Evolutionary conservation across 495 filamentous ascomycete species (phyloP).

Genomic region (Rhypophila decipiens): DNA sequence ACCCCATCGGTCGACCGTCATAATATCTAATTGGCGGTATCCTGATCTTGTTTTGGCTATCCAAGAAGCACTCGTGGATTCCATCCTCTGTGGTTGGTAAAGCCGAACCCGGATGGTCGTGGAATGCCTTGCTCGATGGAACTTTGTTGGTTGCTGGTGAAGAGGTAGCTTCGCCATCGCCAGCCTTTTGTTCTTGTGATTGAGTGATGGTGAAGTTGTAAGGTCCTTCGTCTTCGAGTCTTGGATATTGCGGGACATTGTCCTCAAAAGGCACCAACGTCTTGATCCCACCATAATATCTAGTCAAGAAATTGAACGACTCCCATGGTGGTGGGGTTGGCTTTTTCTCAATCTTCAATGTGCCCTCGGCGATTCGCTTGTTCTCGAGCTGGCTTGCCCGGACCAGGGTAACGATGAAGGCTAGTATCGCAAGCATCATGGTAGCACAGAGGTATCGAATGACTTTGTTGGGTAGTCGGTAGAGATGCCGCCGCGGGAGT

Average conservation of each 20-base stretch:
- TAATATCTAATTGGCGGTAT: slow-evolving; percentile 66
- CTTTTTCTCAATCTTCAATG: slow-evolving; percentile 36
- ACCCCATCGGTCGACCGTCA: slow-evolving; percentile 66
- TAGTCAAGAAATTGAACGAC: slow-evolving; percentile 67
- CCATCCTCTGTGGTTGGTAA: slow-evolving; percentile 44
- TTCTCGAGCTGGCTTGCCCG: slow-evolving; percentile 63
- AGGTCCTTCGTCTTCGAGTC: slow-evolving; percentile 38
- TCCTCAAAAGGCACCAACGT: slow-evolving; percentile 54
- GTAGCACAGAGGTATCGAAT: slow-evolving; percentile 67
- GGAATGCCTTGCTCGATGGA: slow-evolving; percentile 61
- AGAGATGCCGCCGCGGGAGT: slow-evolving; percentile 39
- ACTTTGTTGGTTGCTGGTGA: slow-evolving; percentile 61
- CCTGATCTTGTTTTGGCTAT: slow-evolving; percentile 52
- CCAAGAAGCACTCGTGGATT: slow-evolving; percentile 68
- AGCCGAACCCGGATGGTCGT: slow-evolving; percentile 57
- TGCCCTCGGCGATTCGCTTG: slow-evolving; percentile 51
- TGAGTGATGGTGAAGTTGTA: slow-evolving; percentile 25
- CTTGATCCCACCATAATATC: slow-evolving; percentile 79
- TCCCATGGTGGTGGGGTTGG: slow-evolving; percentile 71
- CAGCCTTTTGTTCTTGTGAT: slow-evolving; percentile 17
- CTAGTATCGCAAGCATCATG: slow-evolving; percentile 57
- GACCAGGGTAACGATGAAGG: slow-evolving; percentile 67
- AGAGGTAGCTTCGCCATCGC: background rate
- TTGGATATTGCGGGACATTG: slow-evolving; percentile 74
- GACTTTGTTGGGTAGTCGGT: slow-evolving; percentile 56